Evolutionary conservation across 345 rosid genomes (phyloP), one percentile per base, ranked within the genome.

Genomic region (Atalantia buxifolia): DNA sequence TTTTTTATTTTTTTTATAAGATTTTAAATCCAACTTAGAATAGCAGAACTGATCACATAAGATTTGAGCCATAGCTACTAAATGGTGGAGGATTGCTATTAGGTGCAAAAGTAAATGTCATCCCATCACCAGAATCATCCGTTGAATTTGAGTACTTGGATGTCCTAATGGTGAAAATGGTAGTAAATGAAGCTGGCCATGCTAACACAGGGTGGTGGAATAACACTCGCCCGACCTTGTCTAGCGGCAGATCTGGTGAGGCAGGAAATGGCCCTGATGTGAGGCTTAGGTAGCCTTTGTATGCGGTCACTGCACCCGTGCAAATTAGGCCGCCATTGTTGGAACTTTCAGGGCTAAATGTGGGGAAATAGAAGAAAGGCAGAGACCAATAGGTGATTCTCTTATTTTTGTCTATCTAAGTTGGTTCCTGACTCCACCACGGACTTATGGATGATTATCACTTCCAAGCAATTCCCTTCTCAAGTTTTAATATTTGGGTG

Each of bases 161-260:
- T 75, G 82, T 82, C 65, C 75, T 83, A 3, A 87, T 28, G 0
- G 90, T 83, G 74, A 83, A 85, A 9, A 56, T 76, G 40, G 88
- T 81, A 5, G 77, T 55, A 77, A 87, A 45, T 9, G 60, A 9
- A 19, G 86, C 82, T 6, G 85, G 83, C 86, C 84, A 87, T 33
- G 82, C 88, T 3, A 69, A 22, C 50, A 85, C 84, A 31, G 77
- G 83, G 0, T 30, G 82, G 35, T 53, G 25, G 73, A 28, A 83
- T 7, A 83, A 66, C 59, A 87, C 86, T 24, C 82, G 79, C 9
- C 87, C 84, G 1, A 36, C 38, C 38, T 36, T 36, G 38, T 36
- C 38, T 36, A 6, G 79, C 6, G 31, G 68, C 8, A 7, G 24
- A 13, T 48, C 25, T 22, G 57, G 4, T 1, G 30, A 16, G 50